Base-by-base conservation (phyloP, 805 yeast species). In the Candida glaebosa region DNA sequence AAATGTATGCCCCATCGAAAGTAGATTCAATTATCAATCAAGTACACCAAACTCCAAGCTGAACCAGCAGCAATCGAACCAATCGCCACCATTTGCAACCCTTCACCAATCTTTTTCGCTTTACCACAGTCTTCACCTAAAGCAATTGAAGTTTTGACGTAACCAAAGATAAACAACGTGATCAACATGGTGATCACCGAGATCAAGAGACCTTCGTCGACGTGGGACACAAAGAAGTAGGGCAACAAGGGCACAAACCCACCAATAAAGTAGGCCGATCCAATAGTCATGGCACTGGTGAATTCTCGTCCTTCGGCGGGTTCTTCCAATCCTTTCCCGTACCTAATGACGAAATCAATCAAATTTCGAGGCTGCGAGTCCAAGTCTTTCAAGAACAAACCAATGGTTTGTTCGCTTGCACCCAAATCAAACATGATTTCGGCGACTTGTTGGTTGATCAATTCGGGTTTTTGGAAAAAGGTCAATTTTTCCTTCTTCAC, bases 1-100 rank as follows among this genome's bases (percentile, higher is more conserved):
- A n/a, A n/a, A n/a, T n/a, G n/a, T n/a, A n/a, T n/a, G n/a, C n/a
- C n/a, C n/a, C n/a, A 16, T 25, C 12, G 30, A 25, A 9, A 25
- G 28, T 17, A 16, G 26, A 15, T 19, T 41, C 43, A 58, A 34
- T 54, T 52, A 44, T 59, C 96, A 46, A 91, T 81, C 48, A 83
- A 61, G 59, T 81, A 84, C 25, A 91, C 99, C 58, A 90, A 77
- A 34, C 79, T 79, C 96, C 96, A 91, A 8, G 99, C 99, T 18
- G 95, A 86, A 3, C 96, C 95, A 3, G 99, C 98, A 17, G 99
- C 98, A 24, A 85, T 69, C n/a, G 97, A 95, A 31, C 99, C 99
- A 38, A 87, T 90, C n/a, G 84, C 64, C 40, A 88, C 81, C 98
- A 93, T 91, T 65, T 88, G 95, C 15, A 84, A 43, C 34, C 97